phyloP scores from a whole-genome alignment of 164 flowering plant species.

The Tetrastigma voinierianum region DNA sequence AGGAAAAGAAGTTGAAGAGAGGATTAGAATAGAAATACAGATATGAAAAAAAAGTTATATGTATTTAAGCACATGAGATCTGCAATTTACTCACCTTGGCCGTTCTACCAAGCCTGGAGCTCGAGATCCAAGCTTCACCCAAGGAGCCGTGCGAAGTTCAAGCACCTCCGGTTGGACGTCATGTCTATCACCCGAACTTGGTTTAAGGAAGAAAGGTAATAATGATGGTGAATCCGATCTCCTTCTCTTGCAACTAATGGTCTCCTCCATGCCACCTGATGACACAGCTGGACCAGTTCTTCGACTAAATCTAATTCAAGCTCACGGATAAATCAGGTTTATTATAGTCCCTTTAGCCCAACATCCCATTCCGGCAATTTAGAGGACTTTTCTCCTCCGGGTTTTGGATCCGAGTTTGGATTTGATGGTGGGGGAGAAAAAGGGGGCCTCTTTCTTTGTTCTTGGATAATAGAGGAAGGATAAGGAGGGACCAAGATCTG shows the following conservation, averaged over 20 bases:
- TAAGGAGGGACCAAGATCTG: conserved; percentile 21
- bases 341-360: conserved; percentile 15
- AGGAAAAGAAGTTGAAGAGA: not conserved
- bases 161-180: conserved; percentile 29
- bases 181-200: conserved; percentile 23
- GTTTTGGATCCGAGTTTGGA: conserved; percentile 25
- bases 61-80: conserved; percentile 4
- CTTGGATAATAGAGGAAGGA: conserved; percentile 25
- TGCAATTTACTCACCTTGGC: conserved; percentile 39
- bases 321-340: conserved; percentile 31
- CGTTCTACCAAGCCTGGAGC: conserved; percentile 77
- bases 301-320: conserved; percentile 33
- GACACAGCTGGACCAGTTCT: conserved; percentile 14
- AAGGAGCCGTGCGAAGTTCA: conserved; percentile 29
- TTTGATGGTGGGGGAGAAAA: conserved; percentile 20
- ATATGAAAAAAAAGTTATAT: conserved; percentile 8
- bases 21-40: not conserved
- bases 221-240: conserved; percentile 26
- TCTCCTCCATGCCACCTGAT: conserved; percentile 23
- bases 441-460: conserved; percentile 16
- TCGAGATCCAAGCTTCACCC: conserved; percentile 84
- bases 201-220: conserved; percentile 28
- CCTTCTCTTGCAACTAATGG: conserved; percentile 37
- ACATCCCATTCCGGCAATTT: conserved; percentile 17
- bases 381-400: conserved; percentile 27